phyloP scores from a whole-genome alignment of 2,329 filamentous ascomycete genomes.

The Penicillium hordei region DNA sequence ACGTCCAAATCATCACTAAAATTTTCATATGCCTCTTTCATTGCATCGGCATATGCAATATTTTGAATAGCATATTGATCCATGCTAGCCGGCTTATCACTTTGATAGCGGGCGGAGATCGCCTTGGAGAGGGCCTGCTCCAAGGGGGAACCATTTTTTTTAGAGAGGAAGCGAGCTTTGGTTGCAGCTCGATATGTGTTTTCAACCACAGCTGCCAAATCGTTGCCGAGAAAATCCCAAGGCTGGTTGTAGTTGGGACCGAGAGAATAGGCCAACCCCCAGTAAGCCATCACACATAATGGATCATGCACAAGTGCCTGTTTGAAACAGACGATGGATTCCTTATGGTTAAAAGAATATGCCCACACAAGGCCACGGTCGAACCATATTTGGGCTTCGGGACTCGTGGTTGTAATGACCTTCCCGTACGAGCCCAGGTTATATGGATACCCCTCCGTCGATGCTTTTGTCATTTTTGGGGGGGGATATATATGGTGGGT shows the following conservation, averaged over 20 bases:
- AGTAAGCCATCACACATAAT: constrained; percentile 42
- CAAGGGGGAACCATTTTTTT: constrained; percentile 44
- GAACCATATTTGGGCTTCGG: constrained; percentile 41
- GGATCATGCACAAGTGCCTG: constrained; percentile 36
- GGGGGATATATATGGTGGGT: background rate
- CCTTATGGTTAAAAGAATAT: constrained; percentile 44
- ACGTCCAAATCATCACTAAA: constrained; percentile 63
- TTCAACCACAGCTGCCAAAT: constrained; percentile 53
- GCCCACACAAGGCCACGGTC: constrained; percentile 41
- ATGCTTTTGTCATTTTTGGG: background rate
- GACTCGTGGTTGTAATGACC: constrained; percentile 31
- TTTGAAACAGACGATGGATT: constrained; percentile 40
- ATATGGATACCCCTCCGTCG: constrained; percentile 17
- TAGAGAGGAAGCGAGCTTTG: constrained; percentile 45
- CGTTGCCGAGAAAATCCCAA: constrained; percentile 69
- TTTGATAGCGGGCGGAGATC: constrained; percentile 61
- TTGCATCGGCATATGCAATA: constrained; percentile 60
- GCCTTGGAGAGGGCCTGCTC: constrained; percentile 66
- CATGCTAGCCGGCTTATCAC: constrained; percentile 43
- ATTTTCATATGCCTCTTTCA: constrained; percentile 54
- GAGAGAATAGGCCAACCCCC: constrained; percentile 59
- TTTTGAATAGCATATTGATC: constrained; percentile 58
- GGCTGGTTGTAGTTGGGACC: constrained; percentile 81
- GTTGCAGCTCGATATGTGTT: constrained; percentile 49
- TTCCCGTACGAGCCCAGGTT: constrained; percentile 35